Percentiles rank a stretch among this genome's conserved stretches.
Conservation (phyloP, 176 grass and related monocot genomes). For the Musa acuminata region DNA sequence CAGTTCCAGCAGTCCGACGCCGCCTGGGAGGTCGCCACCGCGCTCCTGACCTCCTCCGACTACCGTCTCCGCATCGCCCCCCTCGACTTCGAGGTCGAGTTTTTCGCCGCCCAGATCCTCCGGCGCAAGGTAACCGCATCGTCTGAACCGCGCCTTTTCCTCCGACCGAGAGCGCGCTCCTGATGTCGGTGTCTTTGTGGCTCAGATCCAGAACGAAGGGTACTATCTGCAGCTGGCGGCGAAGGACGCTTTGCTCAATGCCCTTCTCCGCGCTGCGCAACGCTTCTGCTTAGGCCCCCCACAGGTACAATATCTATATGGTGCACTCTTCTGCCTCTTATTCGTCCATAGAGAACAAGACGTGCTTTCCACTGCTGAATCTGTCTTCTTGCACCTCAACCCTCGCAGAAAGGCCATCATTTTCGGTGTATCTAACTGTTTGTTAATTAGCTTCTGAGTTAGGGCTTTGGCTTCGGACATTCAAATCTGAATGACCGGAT, state of each 20-base stretch:
- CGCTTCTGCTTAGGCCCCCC: conserved; percentile 48
- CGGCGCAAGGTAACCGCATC: conserved; percentile 37
- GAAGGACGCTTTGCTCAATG: conserved; percentile 50
- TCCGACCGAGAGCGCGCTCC: not conserved
- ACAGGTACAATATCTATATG: conserved; percentile 26
- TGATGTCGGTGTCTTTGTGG: not conserved
- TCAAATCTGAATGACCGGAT: not conserved
- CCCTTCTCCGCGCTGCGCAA: conserved; percentile 56
- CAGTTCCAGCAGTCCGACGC: conserved; percentile 41
- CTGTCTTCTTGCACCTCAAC: not conserved
- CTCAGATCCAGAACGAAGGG: conserved; percentile 40
- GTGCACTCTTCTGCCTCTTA: not conserved
- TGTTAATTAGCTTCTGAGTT: not conserved
- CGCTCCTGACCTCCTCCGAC: conserved; percentile 34
- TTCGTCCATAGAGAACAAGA: not conserved
- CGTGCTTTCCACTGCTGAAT: not conserved
- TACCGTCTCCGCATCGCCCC: not conserved
- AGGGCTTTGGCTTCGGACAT: not conserved
- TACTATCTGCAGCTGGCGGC: conserved; percentile 24
- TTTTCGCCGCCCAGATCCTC: conserved; percentile 58
- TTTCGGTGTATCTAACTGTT: not conserved
- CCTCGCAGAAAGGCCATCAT: not conserved
- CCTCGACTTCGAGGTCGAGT: conserved; percentile 35
- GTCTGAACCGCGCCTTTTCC: not conserved
- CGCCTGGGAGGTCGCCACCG: conserved; percentile 42